Conservation (phyloP, 2,329 filamentous ascomycete species). For the Xylaria hypoxylon region DNA sequence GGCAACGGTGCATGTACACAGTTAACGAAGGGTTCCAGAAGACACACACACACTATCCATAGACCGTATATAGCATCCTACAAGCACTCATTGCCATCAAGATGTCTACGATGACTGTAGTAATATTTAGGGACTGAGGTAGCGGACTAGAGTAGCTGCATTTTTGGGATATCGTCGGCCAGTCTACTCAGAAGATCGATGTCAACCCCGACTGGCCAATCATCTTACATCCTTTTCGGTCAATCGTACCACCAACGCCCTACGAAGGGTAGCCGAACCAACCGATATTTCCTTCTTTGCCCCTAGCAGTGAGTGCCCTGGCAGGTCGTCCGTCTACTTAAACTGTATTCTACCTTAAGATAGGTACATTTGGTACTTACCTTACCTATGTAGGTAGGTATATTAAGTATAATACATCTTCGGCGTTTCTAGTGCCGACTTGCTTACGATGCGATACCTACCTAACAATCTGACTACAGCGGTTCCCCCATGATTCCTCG, state of each 20-base stretch:
- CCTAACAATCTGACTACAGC: too few species aligned
- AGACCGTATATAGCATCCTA: not conserved
- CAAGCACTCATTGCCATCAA: not conserved
- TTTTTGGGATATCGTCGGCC: not conserved
- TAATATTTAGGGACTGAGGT: not conserved
- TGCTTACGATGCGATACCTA: too few species aligned
- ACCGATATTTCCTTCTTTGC: not conserved
- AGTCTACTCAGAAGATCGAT: slow-evolving; percentile 10
- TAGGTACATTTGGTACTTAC: too few species aligned
- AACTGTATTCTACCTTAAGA: too few species aligned
- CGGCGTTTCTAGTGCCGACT: too few species aligned
- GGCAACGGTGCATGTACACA: too few species aligned
- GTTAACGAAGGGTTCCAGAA: not conserved
- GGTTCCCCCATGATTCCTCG: too few species aligned
- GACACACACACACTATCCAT: not conserved
- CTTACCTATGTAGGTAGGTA: too few species aligned
- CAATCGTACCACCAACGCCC: slow-evolving; percentile 6
- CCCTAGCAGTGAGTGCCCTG: too few species aligned
- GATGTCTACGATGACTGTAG: not conserved
- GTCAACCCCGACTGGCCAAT: slow-evolving; percentile 39
- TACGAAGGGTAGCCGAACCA: not conserved
- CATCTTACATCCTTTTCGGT: slow-evolving; percentile 45
- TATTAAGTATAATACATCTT: too few species aligned
- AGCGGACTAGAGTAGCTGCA: not conserved
- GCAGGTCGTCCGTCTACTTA: too few species aligned